Evolutionary conservation across 495 filamentous ascomycete species (phyloP), one percentile per base, ranked within the genome.

Genomic region (Hyaloscypha finlandica): DNA sequence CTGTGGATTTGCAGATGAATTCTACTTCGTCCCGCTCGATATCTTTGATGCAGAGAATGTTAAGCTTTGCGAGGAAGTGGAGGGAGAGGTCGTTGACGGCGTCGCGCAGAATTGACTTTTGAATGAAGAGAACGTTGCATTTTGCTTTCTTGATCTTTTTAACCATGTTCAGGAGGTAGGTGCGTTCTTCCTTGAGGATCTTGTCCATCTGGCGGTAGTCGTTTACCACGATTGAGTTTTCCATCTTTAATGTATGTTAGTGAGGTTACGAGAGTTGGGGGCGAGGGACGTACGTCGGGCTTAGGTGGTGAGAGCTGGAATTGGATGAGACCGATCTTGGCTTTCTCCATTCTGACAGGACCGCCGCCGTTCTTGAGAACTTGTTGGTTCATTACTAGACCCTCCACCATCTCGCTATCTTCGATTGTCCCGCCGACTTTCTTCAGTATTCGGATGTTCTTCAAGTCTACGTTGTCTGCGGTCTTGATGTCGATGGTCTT

Each of bases 81-180:
- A 98, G 84, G 61, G 91, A 93, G 29, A 98, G 86, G 70, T 98
- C 95, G 82, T 99, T 98, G 79, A 99, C 93, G 55, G 95, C 95
- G 75, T 99, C 95, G 71, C 95, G 88, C 54, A 99, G 87, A 71
- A 99, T 99, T 20, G 94, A 97, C 80, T 99, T 99, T 75, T 99
- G 95, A 71, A 99, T 97, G 71, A 99, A 84, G 62, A 99, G 88
- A 37, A 99, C 96, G 74, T 99, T 99, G 83, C 95, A 99, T 81
- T 97, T 97, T 71, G 93, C 94, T 84, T 97, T 98, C 82, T 97
- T 97, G 81, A 99, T 99, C 86, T 97, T 99, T 87, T 99, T 99
- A 74, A 93, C 93, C 88, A 99, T 92, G 81, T 97, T 97, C 54
- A 99, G 87, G 66, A 99, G 85, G 79, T 99, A 99, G 66, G 93